These are phyloP conservation scores for Nemania sp. DNA, from an alignment of 2,329 filamentous ascomycete species.

Conservation along the genomic window DNA sequence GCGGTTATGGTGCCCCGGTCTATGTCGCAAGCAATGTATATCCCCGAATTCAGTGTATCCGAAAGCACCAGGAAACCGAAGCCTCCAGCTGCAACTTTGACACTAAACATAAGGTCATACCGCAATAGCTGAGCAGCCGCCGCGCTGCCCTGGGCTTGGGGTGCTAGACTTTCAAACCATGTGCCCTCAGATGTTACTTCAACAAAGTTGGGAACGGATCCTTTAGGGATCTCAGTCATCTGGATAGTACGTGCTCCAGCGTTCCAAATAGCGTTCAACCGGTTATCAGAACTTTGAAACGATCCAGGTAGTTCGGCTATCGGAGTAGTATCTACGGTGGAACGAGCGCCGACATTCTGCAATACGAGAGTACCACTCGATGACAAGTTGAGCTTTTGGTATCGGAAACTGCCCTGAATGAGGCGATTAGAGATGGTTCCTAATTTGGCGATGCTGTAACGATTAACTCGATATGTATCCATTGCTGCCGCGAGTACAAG, in stretches of 20 bases:
- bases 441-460: constrained; percentile 50
- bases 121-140: constrained; percentile 39
- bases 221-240: constrained; percentile 48
- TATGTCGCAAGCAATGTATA: constrained; percentile 49
- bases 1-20: constrained; percentile 29
- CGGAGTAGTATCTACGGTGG: constrained; percentile 42
- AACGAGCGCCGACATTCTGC: constrained; percentile 47
- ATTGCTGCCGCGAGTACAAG: constrained; percentile 53
- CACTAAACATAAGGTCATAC: constrained; percentile 46
- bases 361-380: constrained; percentile 48
- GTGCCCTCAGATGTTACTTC: constrained; percentile 47
- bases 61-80: constrained; percentile 50
- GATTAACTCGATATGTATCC: constrained; percentile 54
- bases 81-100: constrained; percentile 47
- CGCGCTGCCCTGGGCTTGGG: constrained; percentile 41
- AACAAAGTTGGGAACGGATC: constrained; percentile 47
- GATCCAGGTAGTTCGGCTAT: constrained; percentile 46
- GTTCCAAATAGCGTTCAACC: constrained; percentile 49
- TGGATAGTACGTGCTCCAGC: constrained; percentile 51
- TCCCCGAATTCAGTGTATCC: constrained; percentile 49
- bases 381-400: constrained; percentile 54
- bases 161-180: constrained; percentile 47
- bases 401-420: constrained; percentile 54
- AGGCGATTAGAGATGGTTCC: constrained; percentile 49
- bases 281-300: constrained; percentile 49